A percentile compares a stretch with the other conserved stretches of the same genome.
These are phyloP conservation scores for Truncatella angustata DNA, from an alignment of 2,329 filamentous ascomycete species.

Conservation along the genomic window DNA sequence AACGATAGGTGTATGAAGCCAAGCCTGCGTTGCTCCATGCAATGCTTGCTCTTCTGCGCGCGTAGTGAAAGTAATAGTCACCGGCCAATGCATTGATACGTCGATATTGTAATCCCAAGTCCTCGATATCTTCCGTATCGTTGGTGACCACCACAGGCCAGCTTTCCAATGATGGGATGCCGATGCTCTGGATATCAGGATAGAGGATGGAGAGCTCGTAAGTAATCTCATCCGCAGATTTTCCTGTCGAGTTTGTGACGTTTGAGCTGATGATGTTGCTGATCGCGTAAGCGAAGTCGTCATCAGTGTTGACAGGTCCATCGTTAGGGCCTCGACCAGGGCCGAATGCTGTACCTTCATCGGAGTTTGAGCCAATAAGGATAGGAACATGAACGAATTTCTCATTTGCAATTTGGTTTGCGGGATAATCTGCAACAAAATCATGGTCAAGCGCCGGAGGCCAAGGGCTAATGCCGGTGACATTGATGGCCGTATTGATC, in stretches of 20 bases:
- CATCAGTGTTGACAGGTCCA: constrained; percentile 25
- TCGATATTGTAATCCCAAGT: constrained; percentile 27
- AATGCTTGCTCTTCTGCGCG: constrained; percentile 24
- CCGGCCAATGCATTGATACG: constrained; percentile 29
- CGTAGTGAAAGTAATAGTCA: constrained; percentile 24
- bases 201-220: constrained; percentile 24
- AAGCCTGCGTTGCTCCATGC: constrained; percentile 25
- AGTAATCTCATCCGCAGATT: constrained; percentile 19
- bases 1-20: constrained; percentile 30
- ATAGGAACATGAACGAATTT: constrained; percentile 26
- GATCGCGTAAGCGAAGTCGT: constrained; percentile 22
- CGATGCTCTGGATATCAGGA: constrained; percentile 31
- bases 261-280: constrained; percentile 6
- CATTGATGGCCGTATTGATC: constrained; percentile 19
- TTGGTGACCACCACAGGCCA: constrained; percentile 30
- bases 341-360: constrained; percentile 27
- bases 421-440: constrained; percentile 23
- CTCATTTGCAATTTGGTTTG: constrained; percentile 20
- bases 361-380: constrained; percentile 29
- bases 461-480: constrained; percentile 16
- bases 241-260: constrained; percentile 16
- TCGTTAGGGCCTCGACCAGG: constrained; percentile 15
- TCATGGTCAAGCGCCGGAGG: constrained; percentile 27
- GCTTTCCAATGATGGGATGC: constrained; percentile 31
- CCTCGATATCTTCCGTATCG: constrained; percentile 20